Conservation (phyloP, 208 protist genomes). For the Wallacemonas sp. region DNA sequence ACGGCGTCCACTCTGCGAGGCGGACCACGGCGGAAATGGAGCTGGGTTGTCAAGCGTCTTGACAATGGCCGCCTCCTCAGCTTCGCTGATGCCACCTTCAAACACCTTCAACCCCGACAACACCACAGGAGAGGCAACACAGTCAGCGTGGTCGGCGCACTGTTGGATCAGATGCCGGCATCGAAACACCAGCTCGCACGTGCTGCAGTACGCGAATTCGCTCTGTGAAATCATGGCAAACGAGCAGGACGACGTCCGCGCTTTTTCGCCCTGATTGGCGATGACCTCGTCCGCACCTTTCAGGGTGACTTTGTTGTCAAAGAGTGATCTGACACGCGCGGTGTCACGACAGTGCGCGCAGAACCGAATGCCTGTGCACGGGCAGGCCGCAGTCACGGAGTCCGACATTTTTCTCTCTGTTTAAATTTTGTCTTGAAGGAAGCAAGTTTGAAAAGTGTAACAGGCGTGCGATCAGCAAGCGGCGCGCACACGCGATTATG, state of each 20-base stretch:
- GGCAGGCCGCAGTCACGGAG: constrained; percentile 25
- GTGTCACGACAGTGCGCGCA: constrained; percentile 55
- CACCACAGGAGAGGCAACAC: constrained; percentile 11
- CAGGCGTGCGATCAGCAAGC: no score
- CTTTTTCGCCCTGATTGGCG: constrained; percentile 40
- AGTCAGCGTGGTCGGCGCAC: constrained; percentile 49
- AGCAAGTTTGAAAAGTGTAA: no score
- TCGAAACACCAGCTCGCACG: constrained; percentile 47
- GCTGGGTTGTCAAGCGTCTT: constrained; percentile 62
- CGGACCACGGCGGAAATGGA: constrained; percentile 69
- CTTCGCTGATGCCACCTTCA: constrained; percentile 39
- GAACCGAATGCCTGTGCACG: constrained; percentile 77
- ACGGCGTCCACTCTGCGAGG: constrained; percentile 84
- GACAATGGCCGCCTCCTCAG: constrained; percentile 54
- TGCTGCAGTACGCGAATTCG: constrained; percentile 40
- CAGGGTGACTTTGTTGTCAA: constrained; percentile 35
- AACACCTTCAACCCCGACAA: constrained; percentile 55
- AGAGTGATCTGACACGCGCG: constrained; percentile 54
- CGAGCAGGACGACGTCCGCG: constrained; percentile 76
- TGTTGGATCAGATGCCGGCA: constrained; percentile 21
- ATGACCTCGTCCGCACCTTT: constrained; percentile 41
- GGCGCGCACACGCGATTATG: no score
- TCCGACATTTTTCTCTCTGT: no score
- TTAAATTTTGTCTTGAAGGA: no score
- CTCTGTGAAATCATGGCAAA: constrained; percentile 52